Conservation (phyloP, 2,329 filamentous ascomycete species). For the Arthrobotrys musiformis region DNA sequence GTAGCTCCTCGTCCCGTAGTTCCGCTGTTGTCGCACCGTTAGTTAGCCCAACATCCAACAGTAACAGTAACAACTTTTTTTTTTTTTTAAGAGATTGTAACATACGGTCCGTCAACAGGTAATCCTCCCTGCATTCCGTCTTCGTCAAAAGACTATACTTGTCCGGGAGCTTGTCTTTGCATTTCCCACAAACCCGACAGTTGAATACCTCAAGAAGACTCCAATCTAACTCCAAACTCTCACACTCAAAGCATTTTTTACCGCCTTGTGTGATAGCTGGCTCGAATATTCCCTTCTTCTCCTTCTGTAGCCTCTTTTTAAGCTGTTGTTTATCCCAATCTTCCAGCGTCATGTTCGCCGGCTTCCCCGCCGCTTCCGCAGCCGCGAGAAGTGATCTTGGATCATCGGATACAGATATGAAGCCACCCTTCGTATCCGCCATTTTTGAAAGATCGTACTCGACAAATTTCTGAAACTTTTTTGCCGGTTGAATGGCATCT, state of each 20-base stretch:
- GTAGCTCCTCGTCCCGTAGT: constrained; percentile 83
- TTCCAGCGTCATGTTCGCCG: constrained; percentile 84
- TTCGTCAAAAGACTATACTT: constrained; percentile 97
- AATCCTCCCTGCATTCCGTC: constrained; percentile 95
- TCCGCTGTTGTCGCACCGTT: constrained; percentile 71
- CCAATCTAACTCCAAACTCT: constrained; percentile 87
- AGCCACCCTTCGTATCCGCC: constrained; percentile 97
- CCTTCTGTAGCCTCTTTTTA: constrained; percentile 73
- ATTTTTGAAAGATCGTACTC: constrained; percentile 98
- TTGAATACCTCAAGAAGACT: constrained; percentile 89
- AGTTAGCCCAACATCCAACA: constrained; percentile 13
- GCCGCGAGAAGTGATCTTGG: constrained; percentile 76
- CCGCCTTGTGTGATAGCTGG: constrained; percentile 77
- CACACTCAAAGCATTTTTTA: constrained; percentile 85
- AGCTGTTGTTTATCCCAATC: constrained; percentile 92
- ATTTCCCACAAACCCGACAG: constrained; percentile 78
- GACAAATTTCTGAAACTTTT: constrained; percentile 92
- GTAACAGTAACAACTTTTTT: not conserved
- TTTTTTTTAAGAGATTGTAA: no score
- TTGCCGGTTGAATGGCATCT: constrained; percentile 74
- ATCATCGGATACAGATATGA: constrained; percentile 89
- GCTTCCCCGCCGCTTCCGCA: constrained; percentile 73
- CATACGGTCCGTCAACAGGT: constrained; percentile 89
- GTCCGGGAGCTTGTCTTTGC: constrained; percentile 89
- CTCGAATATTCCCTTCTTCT: constrained; percentile 85